Conservation (phyloP, 2,329 filamentous ascomycete species). For the Elsinoe ampelina region DNA sequence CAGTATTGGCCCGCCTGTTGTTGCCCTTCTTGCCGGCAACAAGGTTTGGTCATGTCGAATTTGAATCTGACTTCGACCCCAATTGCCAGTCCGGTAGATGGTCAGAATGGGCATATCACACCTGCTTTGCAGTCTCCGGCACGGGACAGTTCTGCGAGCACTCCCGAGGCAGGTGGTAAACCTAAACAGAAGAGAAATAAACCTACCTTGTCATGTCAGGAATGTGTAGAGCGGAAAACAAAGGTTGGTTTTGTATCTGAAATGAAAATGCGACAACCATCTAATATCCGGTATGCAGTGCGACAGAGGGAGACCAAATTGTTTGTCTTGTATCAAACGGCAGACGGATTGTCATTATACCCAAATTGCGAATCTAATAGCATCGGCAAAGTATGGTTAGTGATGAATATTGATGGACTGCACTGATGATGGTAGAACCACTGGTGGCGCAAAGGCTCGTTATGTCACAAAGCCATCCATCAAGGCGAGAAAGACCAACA, state of each 20-base stretch:
- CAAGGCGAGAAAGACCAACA: slow-evolving; percentile 26
- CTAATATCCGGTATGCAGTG: slow-evolving; percentile 43
- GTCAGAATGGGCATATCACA: not conserved
- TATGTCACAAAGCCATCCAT: slow-evolving; percentile 27
- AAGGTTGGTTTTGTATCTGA: slow-evolving; percentile 46
- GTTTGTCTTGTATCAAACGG: slow-evolving; percentile 57
- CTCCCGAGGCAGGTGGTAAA: slow-evolving; percentile 17
- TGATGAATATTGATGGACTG: slow-evolving; percentile 1
- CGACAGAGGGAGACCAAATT: slow-evolving; percentile 57
- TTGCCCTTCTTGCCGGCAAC: slow-evolving; percentile 9
- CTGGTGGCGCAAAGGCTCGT: slow-evolving; percentile 16
- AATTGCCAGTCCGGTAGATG: not conserved
- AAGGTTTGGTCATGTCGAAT: slow-evolving; percentile 8
- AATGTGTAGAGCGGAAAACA: slow-evolving; percentile 75
- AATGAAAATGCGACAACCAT: not conserved
- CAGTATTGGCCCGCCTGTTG: slow-evolving; percentile 9
- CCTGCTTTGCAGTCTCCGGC: not conserved
- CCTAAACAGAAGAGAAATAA: slow-evolving; percentile 74
- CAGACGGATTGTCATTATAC: slow-evolving; percentile 69
- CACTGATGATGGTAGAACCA: slow-evolving; percentile 18
- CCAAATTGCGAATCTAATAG: slow-evolving; percentile 62
- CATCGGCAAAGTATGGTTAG: slow-evolving; percentile 48
- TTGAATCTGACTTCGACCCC: not conserved
- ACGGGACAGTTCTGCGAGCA: slow-evolving; percentile 3
- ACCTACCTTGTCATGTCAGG: slow-evolving; percentile 67